Evolutionary conservation across 1,284 basidiomycete species (phyloP).

Genomic region (Ceratobasidium sp.): DNA sequence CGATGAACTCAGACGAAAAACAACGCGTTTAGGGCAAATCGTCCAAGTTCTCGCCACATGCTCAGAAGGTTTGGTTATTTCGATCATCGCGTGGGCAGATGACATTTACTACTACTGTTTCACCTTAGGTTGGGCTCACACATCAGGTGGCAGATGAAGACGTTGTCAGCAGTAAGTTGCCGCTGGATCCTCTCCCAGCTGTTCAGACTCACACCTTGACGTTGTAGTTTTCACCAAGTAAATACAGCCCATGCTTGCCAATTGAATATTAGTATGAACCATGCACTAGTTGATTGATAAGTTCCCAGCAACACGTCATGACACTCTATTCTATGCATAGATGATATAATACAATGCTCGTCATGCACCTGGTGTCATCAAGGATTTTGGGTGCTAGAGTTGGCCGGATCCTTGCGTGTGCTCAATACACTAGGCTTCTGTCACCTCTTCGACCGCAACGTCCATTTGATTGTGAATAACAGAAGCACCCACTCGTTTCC

Average conservation of each 20-base stretch:
- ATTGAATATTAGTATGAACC: conserved; percentile 10
- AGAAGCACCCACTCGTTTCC: too few species aligned
- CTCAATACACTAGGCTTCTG: too few species aligned
- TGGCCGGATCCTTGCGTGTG: too few species aligned
- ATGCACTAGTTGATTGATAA: too few species aligned
- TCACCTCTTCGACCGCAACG: too few species aligned
- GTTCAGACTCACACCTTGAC: neutral
- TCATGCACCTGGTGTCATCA: neutral
- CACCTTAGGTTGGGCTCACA: conserved; percentile 65
- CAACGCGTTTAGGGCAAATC: conserved; percentile 72
- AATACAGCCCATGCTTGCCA: neutral
- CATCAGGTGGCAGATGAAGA: conserved; percentile 94
- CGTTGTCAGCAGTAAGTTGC: conserved; percentile 83
- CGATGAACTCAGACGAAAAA: neutral
- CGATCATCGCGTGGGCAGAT: conserved; percentile 34
- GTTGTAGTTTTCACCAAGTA: conserved; percentile 40
- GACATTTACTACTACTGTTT: neutral
- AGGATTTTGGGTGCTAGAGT: too few species aligned
- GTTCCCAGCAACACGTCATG: too few species aligned
- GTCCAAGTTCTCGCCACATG: conserved; percentile 89
- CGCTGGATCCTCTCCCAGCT: neutral
- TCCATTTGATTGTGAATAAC: too few species aligned
- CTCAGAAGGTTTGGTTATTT: conserved; percentile 77
- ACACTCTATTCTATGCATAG: conserved; percentile 13
- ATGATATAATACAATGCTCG: conserved; percentile 1